A percentile compares a stretch with the other conserved stretches of the same genome.
phyloP scores from a whole-genome alignment of 129 eudicot species.

The Solidago caesia region DNA sequence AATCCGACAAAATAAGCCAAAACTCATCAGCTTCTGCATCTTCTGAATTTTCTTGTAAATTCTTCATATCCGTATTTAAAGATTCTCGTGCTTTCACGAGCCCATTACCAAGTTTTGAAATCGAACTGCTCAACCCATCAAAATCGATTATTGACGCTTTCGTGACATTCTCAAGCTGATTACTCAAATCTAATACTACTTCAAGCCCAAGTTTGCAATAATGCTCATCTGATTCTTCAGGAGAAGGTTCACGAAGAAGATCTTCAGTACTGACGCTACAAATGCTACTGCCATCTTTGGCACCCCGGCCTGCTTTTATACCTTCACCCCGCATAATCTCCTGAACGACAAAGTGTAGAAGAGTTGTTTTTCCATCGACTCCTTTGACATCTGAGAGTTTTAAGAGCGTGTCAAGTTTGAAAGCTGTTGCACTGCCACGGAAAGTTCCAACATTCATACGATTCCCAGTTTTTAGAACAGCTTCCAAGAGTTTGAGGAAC shows the following conservation, averaged over 20 bases:
- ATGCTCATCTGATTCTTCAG: constrained; percentile 38
- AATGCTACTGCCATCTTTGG: constrained; percentile 35
- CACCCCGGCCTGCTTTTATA: constrained; percentile 37
- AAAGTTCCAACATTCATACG: constrained; percentile 69
- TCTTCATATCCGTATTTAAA: constrained; percentile 38
- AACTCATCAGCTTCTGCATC: constrained; percentile 38
- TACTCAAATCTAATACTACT: constrained; percentile 39
- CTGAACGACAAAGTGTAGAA: constrained; percentile 53
- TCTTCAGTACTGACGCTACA: constrained; percentile 35
- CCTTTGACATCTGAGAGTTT: constrained; percentile 65
- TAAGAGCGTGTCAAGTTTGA: constrained; percentile 59
- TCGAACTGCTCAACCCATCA: constrained; percentile 41
- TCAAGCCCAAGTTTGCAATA: constrained; percentile 43
- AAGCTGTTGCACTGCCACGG: constrained; percentile 65
- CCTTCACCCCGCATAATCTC: constrained; percentile 61
- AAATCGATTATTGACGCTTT: constrained; percentile 53
- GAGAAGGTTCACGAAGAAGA: constrained; percentile 34
- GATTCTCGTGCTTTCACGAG: constrained; percentile 38
- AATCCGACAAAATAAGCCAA: constrained; percentile 33
- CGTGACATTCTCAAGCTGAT: constrained; percentile 45
- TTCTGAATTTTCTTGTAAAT: constrained; percentile 26
- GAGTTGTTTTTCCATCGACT: constrained; percentile 59
- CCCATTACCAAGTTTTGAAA: constrained; percentile 38
- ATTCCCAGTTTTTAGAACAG: constrained; percentile 63
- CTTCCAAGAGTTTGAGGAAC: constrained; percentile 59